phyloP scores from a whole-genome alignment of 2,329 filamentous ascomycete genomes.

The Beauveria scarabaeidicola region DNA sequence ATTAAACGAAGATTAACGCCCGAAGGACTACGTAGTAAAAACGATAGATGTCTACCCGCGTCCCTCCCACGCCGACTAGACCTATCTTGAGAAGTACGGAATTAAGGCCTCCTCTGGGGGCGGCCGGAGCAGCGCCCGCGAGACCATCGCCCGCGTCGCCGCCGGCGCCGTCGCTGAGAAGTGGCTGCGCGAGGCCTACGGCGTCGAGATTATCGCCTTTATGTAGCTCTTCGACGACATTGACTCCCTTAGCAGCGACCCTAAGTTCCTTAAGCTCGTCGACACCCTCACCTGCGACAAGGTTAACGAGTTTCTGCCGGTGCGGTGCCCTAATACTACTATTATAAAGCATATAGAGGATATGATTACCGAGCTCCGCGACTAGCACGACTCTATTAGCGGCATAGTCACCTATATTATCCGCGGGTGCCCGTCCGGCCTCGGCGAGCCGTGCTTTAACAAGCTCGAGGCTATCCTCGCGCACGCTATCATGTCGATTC shows the following conservation, averaged over 20 bases:
- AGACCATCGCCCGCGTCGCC: slow-evolving; percentile 89
- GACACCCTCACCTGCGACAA: slow-evolving; percentile 62
- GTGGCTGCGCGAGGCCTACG: slow-evolving; percentile 71
- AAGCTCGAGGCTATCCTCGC: slow-evolving; percentile 88
- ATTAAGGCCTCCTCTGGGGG: slow-evolving; percentile 86
- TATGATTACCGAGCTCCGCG: slow-evolving; percentile 67
- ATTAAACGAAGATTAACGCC: slow-evolving; percentile 85
- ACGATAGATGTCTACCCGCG: slow-evolving; percentile 54
- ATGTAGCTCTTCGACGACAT: slow-evolving; percentile 40
- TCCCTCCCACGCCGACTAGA: slow-evolving; percentile 92
- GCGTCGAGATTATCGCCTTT: slow-evolving; percentile 86
- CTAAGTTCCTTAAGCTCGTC: slow-evolving; percentile 67
- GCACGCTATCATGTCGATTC: slow-evolving; percentile 92
- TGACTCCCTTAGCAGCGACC: slow-evolving; percentile 67
- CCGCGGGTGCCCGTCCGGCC: slow-evolving; percentile 70
- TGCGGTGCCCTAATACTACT: slow-evolving; percentile 70
- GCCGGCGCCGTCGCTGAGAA: slow-evolving; percentile 91
- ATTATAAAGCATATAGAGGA: slow-evolving; percentile 63
- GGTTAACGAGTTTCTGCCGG: slow-evolving; percentile 78
- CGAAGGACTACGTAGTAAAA: slow-evolving; percentile 71
- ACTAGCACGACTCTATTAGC: slow-evolving; percentile 80
- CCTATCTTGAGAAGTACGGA: slow-evolving; percentile 95
- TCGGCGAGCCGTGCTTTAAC: slow-evolving; percentile 92
- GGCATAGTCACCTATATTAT: slow-evolving; percentile 94
- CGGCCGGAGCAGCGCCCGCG: slow-evolving; percentile 81